Base-by-base conservation (phyloP, 2,329 filamentous ascomycete species). In the Septoria linicola region DNA sequence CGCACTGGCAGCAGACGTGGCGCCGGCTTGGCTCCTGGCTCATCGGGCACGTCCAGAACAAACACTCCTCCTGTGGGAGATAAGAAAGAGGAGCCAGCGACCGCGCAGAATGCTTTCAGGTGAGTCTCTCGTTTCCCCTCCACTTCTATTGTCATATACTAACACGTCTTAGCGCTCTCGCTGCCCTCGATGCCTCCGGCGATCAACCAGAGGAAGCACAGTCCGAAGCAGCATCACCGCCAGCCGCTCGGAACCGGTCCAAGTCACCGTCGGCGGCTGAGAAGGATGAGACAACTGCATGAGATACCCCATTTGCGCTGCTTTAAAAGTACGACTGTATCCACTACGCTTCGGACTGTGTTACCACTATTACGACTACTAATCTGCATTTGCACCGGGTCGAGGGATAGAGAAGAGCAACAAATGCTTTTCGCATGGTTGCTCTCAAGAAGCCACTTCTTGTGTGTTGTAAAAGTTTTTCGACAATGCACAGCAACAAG, bases 21-120 rank as follows among this genome's bases (percentile, higher is more conserved):
- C 40, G 60, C 61, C 31, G 60, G 65, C 46, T 63, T 66, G 21
- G 59, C 52, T 20, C 56, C 62, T 25, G 61, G 60, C n/a, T 96
- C 91, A 55, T 88, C 83, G 63, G 82, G 85, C 61, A 95, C 89
- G 49, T 96, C 91, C 54, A 85, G 93, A 62, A 95, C 89, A 49
- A 89, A 88, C 64, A 97, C 92, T 41, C 91, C 91, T 49, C 88
- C 90, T 39, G 77, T 78, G 19, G 76, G 78, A 63, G 81, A 81
- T 64, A 78, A 79, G 65, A 77, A 80, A 63, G 77, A 79, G 57
- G 82, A 85, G 70, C 77, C 82, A 61, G 85, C 82, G 53, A 87
- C 87, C 25, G 68, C 72, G 66, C 83, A 85, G 62, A 99, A 99
- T 77, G 86, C 91, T 63, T 99, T 96, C 77, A 92, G 89, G 91